Base-by-base conservation (phyloP, 2,329 filamentous ascomycete genomes). In the Tolypocladium album region DNA sequence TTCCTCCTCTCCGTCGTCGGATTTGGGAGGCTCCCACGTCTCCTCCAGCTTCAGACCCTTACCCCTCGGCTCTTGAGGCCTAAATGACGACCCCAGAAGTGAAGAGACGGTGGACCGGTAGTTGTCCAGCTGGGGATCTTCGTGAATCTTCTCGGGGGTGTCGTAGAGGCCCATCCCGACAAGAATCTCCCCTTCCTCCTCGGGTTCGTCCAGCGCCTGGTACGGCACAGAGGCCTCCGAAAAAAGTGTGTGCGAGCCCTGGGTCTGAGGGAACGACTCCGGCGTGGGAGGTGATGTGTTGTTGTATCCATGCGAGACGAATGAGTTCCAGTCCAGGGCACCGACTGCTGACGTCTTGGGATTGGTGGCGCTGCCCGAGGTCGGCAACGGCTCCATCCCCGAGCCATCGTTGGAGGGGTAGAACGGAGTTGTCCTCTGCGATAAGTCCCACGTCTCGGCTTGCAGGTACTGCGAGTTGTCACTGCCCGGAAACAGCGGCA, bases 121-220 rank as follows among this genome's bases (percentile, higher is more conserved):
- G 74, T 82, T 78, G 72, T 84, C 75, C 59, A 82, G 70, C 57
- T 79, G 75, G 38, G 78, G 75, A 59, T 82, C 80, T 24, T 76
- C 73, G 9, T 78, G 72, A 50, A 72, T 67, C 67, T 83, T 82
- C 59, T 86, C 87, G 0, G 88, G 88, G 5, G 83, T 77, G 67
- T 91, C 89, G 71, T 94, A 94, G 0, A 94, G 81, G 0, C 90
- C 90, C 82, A 94, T 87, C 24, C 89, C 89, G n/a, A 92, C 81
- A 1, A 93, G 79, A 61, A 91, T 87, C 67, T 92, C 88, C 43
- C 85, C 87, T 55, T 84, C 83, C 36, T 84, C 83, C 56, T 82
- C 77, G 13, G 75, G 69, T 45, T 83, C 79, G 39, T 81, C 79
- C 31, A 83, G 72, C 7, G 79, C 65, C 59, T 80, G 75, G 62